Percentiles rank a stretch among this genome's conserved stretches.
These are phyloP conservation scores for Candida sanyaensis DNA, from an alignment of 1,139 yeast genomes.

Conservation along the genomic window DNA sequence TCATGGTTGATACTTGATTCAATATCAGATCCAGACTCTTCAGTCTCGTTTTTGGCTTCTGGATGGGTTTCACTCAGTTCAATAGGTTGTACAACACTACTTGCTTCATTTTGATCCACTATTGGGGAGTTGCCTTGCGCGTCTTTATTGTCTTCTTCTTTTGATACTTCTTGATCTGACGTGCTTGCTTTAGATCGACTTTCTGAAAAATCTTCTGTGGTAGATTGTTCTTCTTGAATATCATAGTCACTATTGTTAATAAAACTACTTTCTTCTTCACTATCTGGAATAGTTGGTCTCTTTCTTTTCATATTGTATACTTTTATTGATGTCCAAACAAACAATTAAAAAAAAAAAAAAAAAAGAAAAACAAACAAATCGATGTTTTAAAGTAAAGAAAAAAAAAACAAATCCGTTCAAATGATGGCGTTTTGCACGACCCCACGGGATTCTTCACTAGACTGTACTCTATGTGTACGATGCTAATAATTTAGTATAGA, in stretches of 20 bases:
- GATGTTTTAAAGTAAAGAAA: not conserved
- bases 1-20: not conserved
- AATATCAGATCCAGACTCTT: not conserved
- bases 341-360: not conserved
- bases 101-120: not conserved
- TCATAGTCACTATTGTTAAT: conserved; percentile 44
- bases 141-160: not conserved
- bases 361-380: not conserved
- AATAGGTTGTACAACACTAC: not conserved
- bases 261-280: conserved; percentile 28
- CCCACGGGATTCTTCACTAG: not conserved
- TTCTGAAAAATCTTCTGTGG: not conserved
- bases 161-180: not conserved
- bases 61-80: conserved; percentile 5
- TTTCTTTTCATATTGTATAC: conserved; percentile 18
- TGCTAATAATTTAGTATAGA: too few relatives aligned
- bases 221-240: not conserved
- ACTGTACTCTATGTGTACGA: too few relatives aligned
- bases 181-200: not conserved
- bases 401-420: conserved; percentile 1
- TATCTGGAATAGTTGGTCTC: conserved; percentile 18
- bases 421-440: conserved; percentile 13
- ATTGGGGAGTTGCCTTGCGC: not conserved
- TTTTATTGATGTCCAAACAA: not conserved
- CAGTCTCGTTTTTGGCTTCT: not conserved